Conservation (phyloP, 116 monocot species). For the Trichopus zeylanicus region DNA sequence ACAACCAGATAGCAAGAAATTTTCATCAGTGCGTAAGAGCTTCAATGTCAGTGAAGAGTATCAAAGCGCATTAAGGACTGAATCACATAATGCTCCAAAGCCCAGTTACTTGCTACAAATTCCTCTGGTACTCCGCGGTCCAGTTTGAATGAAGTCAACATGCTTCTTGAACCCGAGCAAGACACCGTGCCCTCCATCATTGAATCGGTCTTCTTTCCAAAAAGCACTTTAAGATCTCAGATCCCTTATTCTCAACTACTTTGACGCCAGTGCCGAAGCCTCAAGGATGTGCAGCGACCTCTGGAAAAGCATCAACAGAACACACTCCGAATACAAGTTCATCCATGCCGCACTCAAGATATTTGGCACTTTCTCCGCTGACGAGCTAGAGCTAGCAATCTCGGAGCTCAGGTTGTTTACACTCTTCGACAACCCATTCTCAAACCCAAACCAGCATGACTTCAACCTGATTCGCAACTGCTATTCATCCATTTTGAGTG, state of each 20-base stretch:
- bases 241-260: constrained; percentile 9
- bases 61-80: constrained; percentile 13
- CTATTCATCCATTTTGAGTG: constrained; percentile 9
- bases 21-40: not conserved
- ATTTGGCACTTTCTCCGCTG: not conserved
- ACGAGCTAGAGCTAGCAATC: constrained; percentile 1
- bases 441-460: constrained; percentile 1
- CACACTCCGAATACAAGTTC: constrained; percentile 7
- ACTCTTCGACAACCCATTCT: constrained; percentile 17
- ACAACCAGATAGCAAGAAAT: not conserved
- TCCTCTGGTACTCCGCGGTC: not conserved
- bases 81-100: constrained; percentile 15
- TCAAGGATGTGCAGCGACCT: constrained; percentile 17
- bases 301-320: constrained; percentile 14
- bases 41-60: constrained; percentile 25
- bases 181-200: constrained; percentile 8
- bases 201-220: constrained; percentile 2
- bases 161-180: constrained; percentile 19
- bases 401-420: constrained; percentile 11
- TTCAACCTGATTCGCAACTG: constrained; percentile 13
- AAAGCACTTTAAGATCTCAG: constrained; percentile 6
- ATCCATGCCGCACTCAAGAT: constrained; percentile 13
- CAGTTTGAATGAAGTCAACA: not conserved
- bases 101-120: constrained; percentile 2
- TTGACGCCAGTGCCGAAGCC: constrained; percentile 21